Base-by-base conservation (phyloP, 2,329 filamentous ascomycete genomes). In the Elsinoe australis region DNA sequence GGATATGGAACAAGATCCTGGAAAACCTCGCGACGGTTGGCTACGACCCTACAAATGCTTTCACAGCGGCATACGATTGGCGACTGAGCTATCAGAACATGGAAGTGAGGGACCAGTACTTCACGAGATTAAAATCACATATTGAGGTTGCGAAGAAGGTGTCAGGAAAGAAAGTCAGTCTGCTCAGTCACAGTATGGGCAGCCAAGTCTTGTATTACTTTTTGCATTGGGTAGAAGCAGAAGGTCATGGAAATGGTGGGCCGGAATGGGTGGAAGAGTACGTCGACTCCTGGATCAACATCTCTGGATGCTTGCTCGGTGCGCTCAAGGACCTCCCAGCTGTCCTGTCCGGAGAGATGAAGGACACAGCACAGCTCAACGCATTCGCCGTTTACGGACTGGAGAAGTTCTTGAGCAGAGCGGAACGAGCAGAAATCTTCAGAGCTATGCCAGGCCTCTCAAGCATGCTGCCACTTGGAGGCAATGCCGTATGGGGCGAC, bases 1-100 rank as follows among this genome's bases (percentile, higher is more conserved):
- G 92, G 92, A 96, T 98, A 52, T 95, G 89, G 89, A 95, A 87
- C 69, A 96, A 96, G 68, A 95, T 98, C 52, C 74, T 98, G 42
- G 92, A 98, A 68, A 98, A 98, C 60, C 72, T 98, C 45, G 92
- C 92, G 0, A 92, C 88, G 0, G 85, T 98, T 51, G 92, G 92
- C 10, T 98, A 98, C 64, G 92, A 98, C 61, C 90, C 92, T 77
- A 79, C 75, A 2, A 82, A 82, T 58, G 79, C 79, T 0, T 82
- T 81, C 55, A 80, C 79, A 0, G 79, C 79, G 1, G 76, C 79
- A 1, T 83, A 98, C 62, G 92, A 98, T 67, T 98, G 92, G 92
- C 80, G 92, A 18, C 71, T 98, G 49, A 86, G 87, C 0, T 98
- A 95, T 61, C 72, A 76, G 51, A 95, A 96, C 58, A 80, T 95